A percentile compares a stretch with the other conserved stretches of the same genome.
phyloP scores from a whole-genome alignment of 441 rosid genomes.

The Erodium texanum region DNA sequence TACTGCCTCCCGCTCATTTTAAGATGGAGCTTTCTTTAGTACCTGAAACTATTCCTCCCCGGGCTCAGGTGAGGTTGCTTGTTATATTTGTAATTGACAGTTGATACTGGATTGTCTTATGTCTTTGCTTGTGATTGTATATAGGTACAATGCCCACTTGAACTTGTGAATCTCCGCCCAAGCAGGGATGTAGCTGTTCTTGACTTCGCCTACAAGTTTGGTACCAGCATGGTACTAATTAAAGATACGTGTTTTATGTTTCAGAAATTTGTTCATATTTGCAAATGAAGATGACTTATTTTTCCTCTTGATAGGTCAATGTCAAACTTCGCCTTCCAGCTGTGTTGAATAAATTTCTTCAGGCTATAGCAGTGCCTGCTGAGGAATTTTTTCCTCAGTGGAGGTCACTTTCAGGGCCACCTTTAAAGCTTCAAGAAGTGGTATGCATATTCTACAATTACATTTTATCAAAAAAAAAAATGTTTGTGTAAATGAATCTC shows the following conservation, averaged over 20 bases:
- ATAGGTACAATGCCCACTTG: conserved; percentile 98
- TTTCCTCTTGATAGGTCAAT: conserved; percentile 46
- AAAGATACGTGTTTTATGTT: conserved; percentile 2
- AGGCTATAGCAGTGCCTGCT: conserved; percentile 62
- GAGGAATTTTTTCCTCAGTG: conserved; percentile 97
- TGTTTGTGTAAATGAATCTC: no score
- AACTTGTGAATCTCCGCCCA: conserved; percentile 70
- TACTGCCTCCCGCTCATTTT: conserved; percentile 88
- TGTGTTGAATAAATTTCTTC: conserved; percentile 84
- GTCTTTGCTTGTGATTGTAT: conserved; percentile 15
- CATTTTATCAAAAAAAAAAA: no score
- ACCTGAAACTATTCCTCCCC: conserved; percentile 97
- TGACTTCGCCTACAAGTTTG: conserved; percentile 86
- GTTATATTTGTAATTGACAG: conserved; percentile 29
- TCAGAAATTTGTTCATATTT: conserved; percentile 9
- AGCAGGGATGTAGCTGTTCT: conserved; percentile 97
- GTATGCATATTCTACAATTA: conserved; percentile 48
- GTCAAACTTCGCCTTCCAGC: conserved; percentile 95
- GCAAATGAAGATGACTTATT: conserved; percentile 13
- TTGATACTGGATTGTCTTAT: background rate
- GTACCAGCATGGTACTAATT: conserved; percentile 48
- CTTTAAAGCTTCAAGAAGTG: conserved; percentile 99
- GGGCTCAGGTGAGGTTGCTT: conserved; percentile 74
- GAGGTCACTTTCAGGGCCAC: conserved; percentile 94
- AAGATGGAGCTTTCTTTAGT: conserved; percentile 79